Evolutionary conservation across 495 filamentous ascomycete species (phyloP), one percentile per base, ranked within the genome.

Genomic region (Podospora didyma): DNA sequence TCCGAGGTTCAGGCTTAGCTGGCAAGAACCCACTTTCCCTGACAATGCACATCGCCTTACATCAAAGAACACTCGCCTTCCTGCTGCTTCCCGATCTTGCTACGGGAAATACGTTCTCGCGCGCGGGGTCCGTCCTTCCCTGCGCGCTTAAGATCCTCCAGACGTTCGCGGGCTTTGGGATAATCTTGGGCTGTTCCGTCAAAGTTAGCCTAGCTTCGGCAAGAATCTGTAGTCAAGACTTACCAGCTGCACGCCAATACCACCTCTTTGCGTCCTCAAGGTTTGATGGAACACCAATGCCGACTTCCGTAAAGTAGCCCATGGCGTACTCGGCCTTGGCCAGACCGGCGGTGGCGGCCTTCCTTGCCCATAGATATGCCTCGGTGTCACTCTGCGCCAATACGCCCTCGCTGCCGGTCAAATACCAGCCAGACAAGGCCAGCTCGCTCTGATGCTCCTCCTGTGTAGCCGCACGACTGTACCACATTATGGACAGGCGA

Each of bases 171-270:
- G 20, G 94, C 94, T 68, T 97, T 97, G 39, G 89, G 88, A 70
- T 94, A 96, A 67, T 91, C 88, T 77, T 96, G 91, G 47, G 91
- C 94, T 97, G 63, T 73, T 69, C 58, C 26, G 9, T 31, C 26
- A 31, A 31, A 64, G 49, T 50, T 22, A 28, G 7, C 3, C 16
- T 12, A 46, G 39, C n/a, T 42, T 20, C 21, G 54, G 42, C 62
- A 34, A 39, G 54, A 26, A 46, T 23, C 51, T 51, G 47, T 47
- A 21, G 44, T 35, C 17, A 54, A 57, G 41, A 87, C 93, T 85
- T 74, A 97, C 94, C 88, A 73, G 94, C 94, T 75, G 94, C 91
- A 73, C 92, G 82, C 82, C 92, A 96, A 75, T 98, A 98, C 94
- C 94, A 98, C 63, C 90, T 82, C 76, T 96, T 96, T 19, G 93